A percentile compares a stretch with the other conserved stretches of the same genome.
phyloP scores from a whole-genome alignment of 1,284 basidiomycete species.

The Cutaneotrichosporon sp. region DNA sequence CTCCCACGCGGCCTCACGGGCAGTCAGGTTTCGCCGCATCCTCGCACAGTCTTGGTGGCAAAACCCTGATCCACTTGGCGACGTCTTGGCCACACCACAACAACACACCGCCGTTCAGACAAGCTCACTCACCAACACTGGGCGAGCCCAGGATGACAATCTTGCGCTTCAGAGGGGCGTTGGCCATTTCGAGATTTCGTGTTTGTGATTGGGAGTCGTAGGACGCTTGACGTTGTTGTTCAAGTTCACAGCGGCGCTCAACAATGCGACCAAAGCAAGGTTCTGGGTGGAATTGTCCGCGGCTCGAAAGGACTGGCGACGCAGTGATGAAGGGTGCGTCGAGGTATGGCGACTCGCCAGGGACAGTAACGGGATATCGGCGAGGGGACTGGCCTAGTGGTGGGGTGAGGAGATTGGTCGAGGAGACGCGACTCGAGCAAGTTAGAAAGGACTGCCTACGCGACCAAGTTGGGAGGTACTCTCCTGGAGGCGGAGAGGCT shows the following conservation, averaged over 20 bases:
- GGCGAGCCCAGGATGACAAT: slow-evolving; percentile 77
- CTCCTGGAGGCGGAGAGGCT: background rate
- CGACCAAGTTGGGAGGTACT: background rate
- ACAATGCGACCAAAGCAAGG: slow-evolving; percentile 13
- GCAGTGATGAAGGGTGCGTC: slow-evolving; percentile 5
- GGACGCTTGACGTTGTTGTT: background rate
- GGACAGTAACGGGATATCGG: background rate
- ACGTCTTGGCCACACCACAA: too few species aligned
- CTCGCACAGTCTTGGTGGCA: background rate
- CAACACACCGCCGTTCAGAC: background rate
- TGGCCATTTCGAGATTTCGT: slow-evolving; percentile 9
- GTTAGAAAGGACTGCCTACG: background rate
- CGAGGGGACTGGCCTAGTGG: background rate
- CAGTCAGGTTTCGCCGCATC: background rate
- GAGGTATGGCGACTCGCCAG: slow-evolving; percentile 7
- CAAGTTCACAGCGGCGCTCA: slow-evolving; percentile 6
- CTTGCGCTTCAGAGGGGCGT: slow-evolving; percentile 65
- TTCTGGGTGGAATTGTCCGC: slow-evolving; percentile 2
- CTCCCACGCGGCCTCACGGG: background rate
- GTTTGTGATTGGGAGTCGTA: background rate
- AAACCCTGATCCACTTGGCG: background rate
- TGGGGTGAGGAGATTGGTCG: background rate
- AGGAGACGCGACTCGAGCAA: background rate
- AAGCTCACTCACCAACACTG: slow-evolving; percentile 67
- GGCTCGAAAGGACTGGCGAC: slow-evolving; percentile 7